Conservation (phyloP, 2,329 filamentous ascomycete genomes). For the Tolypocladium guangdongense region DNA sequence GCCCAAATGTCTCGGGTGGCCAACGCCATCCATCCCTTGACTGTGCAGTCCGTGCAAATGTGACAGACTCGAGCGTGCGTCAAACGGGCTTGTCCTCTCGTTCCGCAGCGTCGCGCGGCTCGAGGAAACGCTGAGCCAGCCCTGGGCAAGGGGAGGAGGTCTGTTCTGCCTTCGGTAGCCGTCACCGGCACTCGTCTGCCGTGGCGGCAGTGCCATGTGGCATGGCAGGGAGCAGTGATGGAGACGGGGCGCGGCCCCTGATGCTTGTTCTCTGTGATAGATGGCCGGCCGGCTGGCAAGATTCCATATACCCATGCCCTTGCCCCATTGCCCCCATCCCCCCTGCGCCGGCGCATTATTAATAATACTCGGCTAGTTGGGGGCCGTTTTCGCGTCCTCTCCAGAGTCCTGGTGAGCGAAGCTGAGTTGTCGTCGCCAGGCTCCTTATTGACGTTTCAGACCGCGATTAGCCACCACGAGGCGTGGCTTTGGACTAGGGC, state of each 20-base stretch:
- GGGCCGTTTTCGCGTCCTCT: background rate
- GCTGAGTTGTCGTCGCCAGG: too few species aligned
- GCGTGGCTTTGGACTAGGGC: background rate
- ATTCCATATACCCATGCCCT: background rate
- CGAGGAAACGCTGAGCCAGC: background rate
- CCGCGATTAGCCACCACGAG: background rate
- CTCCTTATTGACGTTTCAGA: background rate
- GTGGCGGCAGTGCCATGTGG: conserved; percentile 1
- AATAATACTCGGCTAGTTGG: background rate
- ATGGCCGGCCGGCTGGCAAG: background rate
- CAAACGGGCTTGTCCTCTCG: too few species aligned
- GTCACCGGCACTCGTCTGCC: background rate
- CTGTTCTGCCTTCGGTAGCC: background rate
- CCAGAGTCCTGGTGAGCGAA: too few species aligned
- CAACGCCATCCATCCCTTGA: background rate
- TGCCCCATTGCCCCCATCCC: too few species aligned
- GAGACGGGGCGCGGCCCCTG: background rate
- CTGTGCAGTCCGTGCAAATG: too few species aligned
- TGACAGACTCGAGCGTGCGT: too few species aligned
- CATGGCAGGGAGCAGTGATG: background rate
- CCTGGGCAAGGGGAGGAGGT: background rate
- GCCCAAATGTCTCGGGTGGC: background rate
- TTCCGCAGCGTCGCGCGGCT: background rate
- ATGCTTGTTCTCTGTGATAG: background rate
- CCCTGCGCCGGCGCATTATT: background rate